phyloP scores from a whole-genome alignment of 768 basidiomycete genomes.

The Kwoniella sp. region DNA sequence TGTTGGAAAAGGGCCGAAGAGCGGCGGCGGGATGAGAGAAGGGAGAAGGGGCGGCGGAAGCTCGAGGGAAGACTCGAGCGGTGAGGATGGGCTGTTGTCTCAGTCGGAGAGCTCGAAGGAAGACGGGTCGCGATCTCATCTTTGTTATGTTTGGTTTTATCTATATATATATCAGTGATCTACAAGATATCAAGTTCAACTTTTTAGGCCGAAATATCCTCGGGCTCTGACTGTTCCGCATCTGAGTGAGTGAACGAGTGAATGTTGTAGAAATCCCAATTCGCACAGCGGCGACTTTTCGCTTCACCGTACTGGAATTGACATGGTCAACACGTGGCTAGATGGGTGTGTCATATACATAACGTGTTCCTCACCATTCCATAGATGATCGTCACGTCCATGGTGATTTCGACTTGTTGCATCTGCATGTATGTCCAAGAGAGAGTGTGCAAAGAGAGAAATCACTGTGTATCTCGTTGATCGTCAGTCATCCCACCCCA shows the following conservation, averaged over 20 bases:
- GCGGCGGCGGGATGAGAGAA: constrained; percentile 5
- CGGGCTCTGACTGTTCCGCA: too few species aligned
- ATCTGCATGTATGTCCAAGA: too few species aligned
- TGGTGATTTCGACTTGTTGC: background rate
- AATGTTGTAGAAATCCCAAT: background rate
- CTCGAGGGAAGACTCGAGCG: constrained; percentile 15
- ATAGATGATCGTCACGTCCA: constrained; percentile 1
- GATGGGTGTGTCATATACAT: background rate
- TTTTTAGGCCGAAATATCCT: background rate
- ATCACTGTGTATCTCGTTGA: background rate
- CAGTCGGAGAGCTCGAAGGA: constrained; percentile 30
- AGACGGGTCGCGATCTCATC: constrained; percentile 44
- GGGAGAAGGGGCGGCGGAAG: constrained; percentile 1
- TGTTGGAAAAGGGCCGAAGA: constrained; percentile 24
- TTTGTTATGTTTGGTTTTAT: too few species aligned
- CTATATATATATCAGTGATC: background rate
- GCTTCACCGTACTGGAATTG: background rate
- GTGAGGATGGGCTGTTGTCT: constrained; percentile 13
- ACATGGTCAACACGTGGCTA: background rate
- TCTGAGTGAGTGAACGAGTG: too few species aligned
- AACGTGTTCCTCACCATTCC: background rate
- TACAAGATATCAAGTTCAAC: too few species aligned
- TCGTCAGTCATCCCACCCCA: background rate
- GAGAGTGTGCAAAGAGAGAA: too few species aligned
- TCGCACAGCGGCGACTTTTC: background rate